Base-by-base conservation (phyloP, 108 stramenopile genomes). In the Cyclotella atomus region DNA sequence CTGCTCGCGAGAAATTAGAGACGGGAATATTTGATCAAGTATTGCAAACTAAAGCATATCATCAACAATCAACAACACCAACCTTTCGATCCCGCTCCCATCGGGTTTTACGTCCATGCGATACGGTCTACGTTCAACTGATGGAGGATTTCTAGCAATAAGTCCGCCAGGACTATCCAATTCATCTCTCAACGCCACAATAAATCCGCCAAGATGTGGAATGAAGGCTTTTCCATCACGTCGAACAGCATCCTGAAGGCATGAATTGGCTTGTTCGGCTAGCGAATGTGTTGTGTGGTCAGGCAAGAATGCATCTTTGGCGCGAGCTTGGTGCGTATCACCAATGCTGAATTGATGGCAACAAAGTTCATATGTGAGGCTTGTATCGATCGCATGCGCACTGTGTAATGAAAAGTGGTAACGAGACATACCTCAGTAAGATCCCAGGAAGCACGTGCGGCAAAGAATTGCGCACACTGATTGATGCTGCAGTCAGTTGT, bases 371-470 rank as follows among this genome's bases (percentile, higher is more conserved):
- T n/a, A n/a, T n/a, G n/a, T n/a, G n/a, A n/a, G n/a, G n/a, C n/a
- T n/a, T n/a, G n/a, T n/a, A n/a, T n/a, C n/a, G n/a, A n/a, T n/a
- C n/a, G n/a, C n/a, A n/a, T n/a, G n/a, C n/a, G n/a, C n/a, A n/a
- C n/a, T n/a, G n/a, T n/a, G n/a, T n/a, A n/a, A n/a, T n/a, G n/a
- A n/a, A n/a, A n/a, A n/a, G n/a, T n/a, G n/a, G n/a, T n/a, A n/a
- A n/a, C n/a, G n/a, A n/a, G n/a, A n/a, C n/a, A n/a, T 21, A 76
- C 64, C 83, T 81, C 33, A 93, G 56, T 53, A 95, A 81, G 43
- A 95, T 89, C 28, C 94, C 94, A 20, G 94, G 94, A 43, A 95
- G 70, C 25, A 95, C 86, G 56, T 95, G 91, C 2, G 89, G 91
- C 7, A 95, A 53, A 3, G 94, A 79, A 65, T 92, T 92, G 9